phyloP scores from a whole-genome alignment of 352 stramenopile species.

The Pythium sp. region DNA sequence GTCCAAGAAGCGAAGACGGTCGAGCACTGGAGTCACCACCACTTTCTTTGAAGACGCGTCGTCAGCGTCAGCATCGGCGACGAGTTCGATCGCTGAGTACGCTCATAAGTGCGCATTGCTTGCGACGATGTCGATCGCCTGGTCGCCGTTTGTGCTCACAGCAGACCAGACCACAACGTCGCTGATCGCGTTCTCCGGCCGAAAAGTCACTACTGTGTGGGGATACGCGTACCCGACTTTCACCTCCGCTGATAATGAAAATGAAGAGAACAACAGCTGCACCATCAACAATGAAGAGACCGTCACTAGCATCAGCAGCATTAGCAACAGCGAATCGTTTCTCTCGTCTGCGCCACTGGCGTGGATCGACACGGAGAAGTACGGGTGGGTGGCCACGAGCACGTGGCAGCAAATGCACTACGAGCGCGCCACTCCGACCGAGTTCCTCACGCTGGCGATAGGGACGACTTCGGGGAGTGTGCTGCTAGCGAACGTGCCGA shows the following conservation, averaged over 20 bases:
- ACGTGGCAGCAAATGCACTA: conserved; percentile 69
- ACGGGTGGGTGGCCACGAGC: conserved; percentile 66
- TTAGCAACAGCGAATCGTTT: conserved; percentile 11
- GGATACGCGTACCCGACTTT: conserved; percentile 52
- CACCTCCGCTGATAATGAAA: conserved; percentile 14
- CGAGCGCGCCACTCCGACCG: conserved; percentile 15
- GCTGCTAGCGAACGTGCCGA: conserved; percentile 40
- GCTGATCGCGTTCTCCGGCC: conserved; percentile 61
- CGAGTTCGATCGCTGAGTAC: conserved; percentile 58
- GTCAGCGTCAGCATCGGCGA: neutral
- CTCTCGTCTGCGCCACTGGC: conserved; percentile 30
- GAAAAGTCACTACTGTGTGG: conserved; percentile 69
- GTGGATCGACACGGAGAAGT: conserved; percentile 64
- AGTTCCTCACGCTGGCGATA: conserved; percentile 41
- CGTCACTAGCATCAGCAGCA: neutral
- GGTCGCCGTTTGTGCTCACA: conserved; percentile 62
- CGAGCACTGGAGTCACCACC: neutral
- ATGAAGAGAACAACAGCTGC: neutral
- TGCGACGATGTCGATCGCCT: conserved; percentile 62
- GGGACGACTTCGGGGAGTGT: conserved; percentile 66
- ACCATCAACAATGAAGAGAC: too few species aligned
- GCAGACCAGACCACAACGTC: conserved; percentile 48
- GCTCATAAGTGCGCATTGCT: conserved; percentile 54
- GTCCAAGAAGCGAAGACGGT: conserved; percentile 25
- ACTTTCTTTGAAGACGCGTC: neutral